Conservation (phyloP, 352 stramenopile species). For the Phytophthora kernoviae region DNA sequence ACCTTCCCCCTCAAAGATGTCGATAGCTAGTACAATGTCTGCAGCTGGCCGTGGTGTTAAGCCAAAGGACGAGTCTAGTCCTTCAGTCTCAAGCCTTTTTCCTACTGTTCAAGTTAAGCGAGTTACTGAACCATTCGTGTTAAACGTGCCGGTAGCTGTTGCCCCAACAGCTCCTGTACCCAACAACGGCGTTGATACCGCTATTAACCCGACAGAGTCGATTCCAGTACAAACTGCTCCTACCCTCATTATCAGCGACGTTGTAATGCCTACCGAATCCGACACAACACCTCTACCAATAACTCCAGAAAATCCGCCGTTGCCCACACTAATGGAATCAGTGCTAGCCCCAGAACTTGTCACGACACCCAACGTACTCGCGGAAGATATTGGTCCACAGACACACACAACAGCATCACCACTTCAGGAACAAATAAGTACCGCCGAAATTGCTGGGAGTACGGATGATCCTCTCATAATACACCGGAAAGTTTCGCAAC, state of each 20-base stretch:
- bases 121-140: slow-evolving; percentile 14
- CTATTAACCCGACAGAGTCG: neutral
- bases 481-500: slow-evolving; percentile 9
- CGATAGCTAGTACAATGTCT: too few relatives aligned
- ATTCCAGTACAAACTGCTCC: neutral
- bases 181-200: neutral
- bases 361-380: neutral
- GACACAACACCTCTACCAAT: neutral
- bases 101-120: slow-evolving; percentile 26
- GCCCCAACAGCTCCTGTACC: neutral
- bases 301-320: neutral
- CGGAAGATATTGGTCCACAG: slow-evolving; percentile 7
- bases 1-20: too few relatives aligned
- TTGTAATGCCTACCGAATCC: neutral
- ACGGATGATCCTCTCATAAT: slow-evolving; percentile 17
- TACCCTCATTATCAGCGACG: neutral
- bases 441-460: neutral
- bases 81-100: slow-evolving; percentile 24
- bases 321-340: neutral
- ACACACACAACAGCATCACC: neutral
- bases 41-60: neutral
- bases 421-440: slow-evolving; percentile 1
- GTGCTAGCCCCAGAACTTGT: neutral
- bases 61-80: neutral
- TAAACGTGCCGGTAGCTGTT: slow-evolving; percentile 7